phyloP scores from a whole-genome alignment of 1,139 yeast genomes.

The Yamadazyma membranifaciens region DNA sequence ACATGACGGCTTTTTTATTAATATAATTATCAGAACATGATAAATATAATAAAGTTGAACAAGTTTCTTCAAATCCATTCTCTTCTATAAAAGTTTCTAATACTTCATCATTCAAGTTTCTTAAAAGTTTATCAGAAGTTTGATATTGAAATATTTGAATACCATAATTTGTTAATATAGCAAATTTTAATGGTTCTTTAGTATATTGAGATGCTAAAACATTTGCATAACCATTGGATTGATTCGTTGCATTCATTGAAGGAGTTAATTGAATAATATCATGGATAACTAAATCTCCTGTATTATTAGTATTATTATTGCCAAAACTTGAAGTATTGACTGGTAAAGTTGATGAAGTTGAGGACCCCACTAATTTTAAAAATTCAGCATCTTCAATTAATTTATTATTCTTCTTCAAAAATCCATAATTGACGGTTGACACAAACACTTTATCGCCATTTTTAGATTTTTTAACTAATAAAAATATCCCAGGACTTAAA shows the following conservation, averaged over 20 bases:
- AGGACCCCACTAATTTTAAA: slow-evolving; percentile 42
- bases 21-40: slow-evolving; percentile 65
- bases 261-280: slow-evolving; percentile 72
- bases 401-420: slow-evolving; percentile 66
- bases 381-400: slow-evolving; percentile 83
- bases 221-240: slow-evolving; percentile 79
- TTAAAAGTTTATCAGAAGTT: slow-evolving; percentile 76
- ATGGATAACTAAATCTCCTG: slow-evolving; percentile 41
- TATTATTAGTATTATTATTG: background rate
- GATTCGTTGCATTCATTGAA: slow-evolving; percentile 65
- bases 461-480: slow-evolving; percentile 48
- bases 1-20: slow-evolving; percentile 48
- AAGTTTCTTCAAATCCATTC: slow-evolving; percentile 66
- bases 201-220: slow-evolving; percentile 83
- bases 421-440: slow-evolving; percentile 81
- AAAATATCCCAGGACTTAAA: slow-evolving; percentile 80
- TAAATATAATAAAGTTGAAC: slow-evolving; percentile 80
- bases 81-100: slow-evolving; percentile 48
- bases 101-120: slow-evolving; percentile 61
- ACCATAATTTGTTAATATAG: slow-evolving; percentile 78
- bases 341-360: background rate
- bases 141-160: slow-evolving; percentile 73
- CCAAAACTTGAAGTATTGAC: background rate
- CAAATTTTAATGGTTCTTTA: slow-evolving; percentile 61
- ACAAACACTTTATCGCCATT: slow-evolving; percentile 59